These are phyloP conservation scores for Mariannaea sp. DNA, from an alignment of 2,329 filamentous ascomycete species.

Conservation along the genomic window DNA sequence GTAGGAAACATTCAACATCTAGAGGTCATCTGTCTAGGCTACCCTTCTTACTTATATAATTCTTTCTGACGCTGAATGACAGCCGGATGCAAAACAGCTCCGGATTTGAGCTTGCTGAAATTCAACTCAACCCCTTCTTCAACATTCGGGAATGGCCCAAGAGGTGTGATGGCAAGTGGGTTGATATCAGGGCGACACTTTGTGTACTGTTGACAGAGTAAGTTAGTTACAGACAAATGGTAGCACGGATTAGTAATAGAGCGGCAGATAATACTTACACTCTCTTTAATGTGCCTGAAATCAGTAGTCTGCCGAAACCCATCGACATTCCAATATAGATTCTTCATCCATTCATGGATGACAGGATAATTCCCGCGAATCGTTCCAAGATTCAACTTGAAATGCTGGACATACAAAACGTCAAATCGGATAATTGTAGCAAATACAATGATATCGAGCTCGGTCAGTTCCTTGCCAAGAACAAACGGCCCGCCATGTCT, in stretches of 20 bases:
- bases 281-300: constrained; percentile 72
- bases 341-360: constrained; percentile 70
- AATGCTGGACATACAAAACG: constrained; percentile 68
- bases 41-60: constrained; percentile 24
- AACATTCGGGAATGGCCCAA: constrained; percentile 36
- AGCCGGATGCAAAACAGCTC: constrained; percentile 29
- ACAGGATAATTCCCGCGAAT: constrained; percentile 68
- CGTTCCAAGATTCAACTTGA: constrained; percentile 67
- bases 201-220: constrained; percentile 25
- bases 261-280: constrained; percentile 18
- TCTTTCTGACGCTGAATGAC: constrained; percentile 32
- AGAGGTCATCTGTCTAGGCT: too few relatives aligned
- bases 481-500: constrained; percentile 59
- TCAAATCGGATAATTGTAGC: constrained; percentile 73
- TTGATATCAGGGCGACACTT: constrained; percentile 38
- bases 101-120: constrained; percentile 29
- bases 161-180: constrained; percentile 35
- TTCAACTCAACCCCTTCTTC: constrained; percentile 30
- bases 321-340: constrained; percentile 69
- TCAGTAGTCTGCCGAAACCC: constrained; percentile 61
- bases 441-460: constrained; percentile 70
- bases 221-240: background rate
- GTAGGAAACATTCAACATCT: too few relatives aligned
- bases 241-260: background rate
- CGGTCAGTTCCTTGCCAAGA: constrained; percentile 67